Percentiles rank a stretch among this genome's conserved stretches.
Conservation (phyloP, 1,139 yeast genomes). For the Kurtzmaniella quercitrusa region DNA sequence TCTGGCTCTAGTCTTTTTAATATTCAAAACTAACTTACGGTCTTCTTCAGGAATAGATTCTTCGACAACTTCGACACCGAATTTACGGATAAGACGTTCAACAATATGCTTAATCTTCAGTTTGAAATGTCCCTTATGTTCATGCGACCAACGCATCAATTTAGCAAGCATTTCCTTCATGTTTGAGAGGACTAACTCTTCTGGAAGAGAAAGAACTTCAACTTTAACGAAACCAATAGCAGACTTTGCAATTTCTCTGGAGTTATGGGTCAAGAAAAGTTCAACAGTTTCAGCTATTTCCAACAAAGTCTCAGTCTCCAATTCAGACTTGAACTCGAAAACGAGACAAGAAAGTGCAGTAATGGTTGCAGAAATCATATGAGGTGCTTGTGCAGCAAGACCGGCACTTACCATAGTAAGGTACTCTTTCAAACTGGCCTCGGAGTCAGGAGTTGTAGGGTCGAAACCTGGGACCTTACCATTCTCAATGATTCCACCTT, state of each 20-base stretch:
- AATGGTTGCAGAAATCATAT: slow-evolving; percentile 94
- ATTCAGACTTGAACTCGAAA: slow-evolving; percentile 72
- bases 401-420: slow-evolving; percentile 97
- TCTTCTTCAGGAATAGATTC: slow-evolving; percentile 85
- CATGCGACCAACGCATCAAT: slow-evolving; percentile 90
- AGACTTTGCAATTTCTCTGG: slow-evolving; percentile 89
- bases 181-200: slow-evolving; percentile 66
- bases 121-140: slow-evolving; percentile 92
- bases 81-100: slow-evolving; percentile 85
- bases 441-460: slow-evolving; percentile 52
- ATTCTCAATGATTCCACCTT: slow-evolving; percentile 68
- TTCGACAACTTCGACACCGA: slow-evolving; percentile 80
- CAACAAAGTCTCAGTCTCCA: slow-evolving; percentile 53
- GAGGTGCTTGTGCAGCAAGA: slow-evolving; percentile 87
- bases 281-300: slow-evolving; percentile 89
- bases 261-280: slow-evolving; percentile 82
- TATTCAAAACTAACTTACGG: slow-evolving; percentile 73
- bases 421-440: slow-evolving; percentile 73
- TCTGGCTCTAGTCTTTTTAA: slow-evolving; percentile 81
- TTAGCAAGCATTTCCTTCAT: slow-evolving; percentile 64
- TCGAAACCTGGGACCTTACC: slow-evolving; percentile 69
- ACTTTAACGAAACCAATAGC: slow-evolving; percentile 94
- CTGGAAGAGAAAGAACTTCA: slow-evolving; percentile 80
- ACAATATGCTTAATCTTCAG: slow-evolving; percentile 87
- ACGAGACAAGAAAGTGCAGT: slow-evolving; percentile 85